These are phyloP conservation scores for Alternaria ethzedia DNA, from an alignment of 2,329 filamentous ascomycete genomes.

Conservation along the genomic window DNA sequence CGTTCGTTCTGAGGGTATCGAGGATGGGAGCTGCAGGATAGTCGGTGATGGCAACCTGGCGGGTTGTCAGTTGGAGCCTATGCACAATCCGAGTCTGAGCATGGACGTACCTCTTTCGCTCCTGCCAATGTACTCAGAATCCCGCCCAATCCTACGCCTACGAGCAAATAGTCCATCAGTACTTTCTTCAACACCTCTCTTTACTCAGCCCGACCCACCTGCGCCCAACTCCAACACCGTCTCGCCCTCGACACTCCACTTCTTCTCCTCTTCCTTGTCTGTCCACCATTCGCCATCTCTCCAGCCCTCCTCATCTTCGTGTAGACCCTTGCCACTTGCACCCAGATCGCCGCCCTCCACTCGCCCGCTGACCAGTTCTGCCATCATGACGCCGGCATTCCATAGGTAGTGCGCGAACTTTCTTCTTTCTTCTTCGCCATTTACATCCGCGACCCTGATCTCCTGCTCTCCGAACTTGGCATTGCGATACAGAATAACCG, in stretches of 20 bases:
- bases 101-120: slow-evolving; percentile 51
- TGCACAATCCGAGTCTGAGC: neutral
- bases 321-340: slow-evolving; percentile 23
- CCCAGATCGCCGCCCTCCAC: slow-evolving; percentile 12
- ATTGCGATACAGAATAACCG: slow-evolving; percentile 65
- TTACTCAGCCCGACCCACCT: slow-evolving; percentile 57
- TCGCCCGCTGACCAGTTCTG: slow-evolving; percentile 50
- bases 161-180: slow-evolving; percentile 32
- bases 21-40: slow-evolving; percentile 70
- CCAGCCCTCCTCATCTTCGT: slow-evolving; percentile 31
- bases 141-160: slow-evolving; percentile 55
- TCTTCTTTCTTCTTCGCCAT: slow-evolving; percentile 60
- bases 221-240: slow-evolving; percentile 70
- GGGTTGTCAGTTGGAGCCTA: neutral
- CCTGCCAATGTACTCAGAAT: slow-evolving; percentile 55
- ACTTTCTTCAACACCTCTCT: slow-evolving; percentile 17
- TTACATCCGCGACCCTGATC: slow-evolving; percentile 53
- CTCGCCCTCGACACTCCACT: slow-evolving; percentile 58
- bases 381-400: slow-evolving; percentile 65
- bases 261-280: slow-evolving; percentile 34
- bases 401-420: slow-evolving; percentile 77
- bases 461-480: slow-evolving; percentile 41
- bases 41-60: slow-evolving; percentile 66
- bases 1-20: slow-evolving; percentile 64
- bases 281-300: slow-evolving; percentile 43